Conservation (phyloP, 768 basidiomycete species). For the Calocybe cyanea region DNA sequence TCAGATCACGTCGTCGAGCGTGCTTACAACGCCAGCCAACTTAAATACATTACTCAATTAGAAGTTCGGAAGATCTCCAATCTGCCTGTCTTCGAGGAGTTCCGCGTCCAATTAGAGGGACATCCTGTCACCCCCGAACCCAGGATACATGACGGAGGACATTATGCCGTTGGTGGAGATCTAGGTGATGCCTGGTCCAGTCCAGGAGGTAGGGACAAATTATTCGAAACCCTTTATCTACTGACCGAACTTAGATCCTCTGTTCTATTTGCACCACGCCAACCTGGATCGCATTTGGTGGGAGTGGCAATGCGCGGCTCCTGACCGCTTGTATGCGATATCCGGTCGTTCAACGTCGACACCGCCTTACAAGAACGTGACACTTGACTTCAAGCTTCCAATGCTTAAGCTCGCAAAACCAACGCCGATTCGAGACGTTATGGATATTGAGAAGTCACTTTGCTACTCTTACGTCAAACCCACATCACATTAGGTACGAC, state of each 20-base stretch:
- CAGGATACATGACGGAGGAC: conserved; percentile 32
- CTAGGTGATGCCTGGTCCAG: conserved; percentile 32
- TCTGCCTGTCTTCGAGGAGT: conserved; percentile 26
- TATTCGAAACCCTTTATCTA: no score
- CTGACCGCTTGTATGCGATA: no score
- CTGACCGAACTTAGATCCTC: no score
- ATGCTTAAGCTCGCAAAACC: neutral
- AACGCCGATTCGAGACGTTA: no score
- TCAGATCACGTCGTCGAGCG: conserved; percentile 29
- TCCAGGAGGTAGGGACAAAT: conserved; percentile 26
- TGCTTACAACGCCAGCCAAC: conserved; percentile 17
- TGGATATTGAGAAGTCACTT: no score
- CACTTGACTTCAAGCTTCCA: neutral
- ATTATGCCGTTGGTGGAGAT: conserved; percentile 31
- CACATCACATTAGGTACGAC: no score
- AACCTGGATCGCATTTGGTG: no score
- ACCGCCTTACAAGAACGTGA: neutral
- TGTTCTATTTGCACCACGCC: no score
- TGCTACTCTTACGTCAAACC: no score
- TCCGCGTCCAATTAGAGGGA: conserved; percentile 35
- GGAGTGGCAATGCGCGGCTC: no score
- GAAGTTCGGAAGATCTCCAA: neutral
- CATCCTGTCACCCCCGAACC: conserved; percentile 19
- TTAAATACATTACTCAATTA: conserved; percentile 16
- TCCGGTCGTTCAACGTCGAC: no score